These are phyloP conservation scores for Lasiodiplodia theobromae DNA, from an alignment of 2,329 filamentous ascomycete species.

Conservation along the genomic window DNA sequence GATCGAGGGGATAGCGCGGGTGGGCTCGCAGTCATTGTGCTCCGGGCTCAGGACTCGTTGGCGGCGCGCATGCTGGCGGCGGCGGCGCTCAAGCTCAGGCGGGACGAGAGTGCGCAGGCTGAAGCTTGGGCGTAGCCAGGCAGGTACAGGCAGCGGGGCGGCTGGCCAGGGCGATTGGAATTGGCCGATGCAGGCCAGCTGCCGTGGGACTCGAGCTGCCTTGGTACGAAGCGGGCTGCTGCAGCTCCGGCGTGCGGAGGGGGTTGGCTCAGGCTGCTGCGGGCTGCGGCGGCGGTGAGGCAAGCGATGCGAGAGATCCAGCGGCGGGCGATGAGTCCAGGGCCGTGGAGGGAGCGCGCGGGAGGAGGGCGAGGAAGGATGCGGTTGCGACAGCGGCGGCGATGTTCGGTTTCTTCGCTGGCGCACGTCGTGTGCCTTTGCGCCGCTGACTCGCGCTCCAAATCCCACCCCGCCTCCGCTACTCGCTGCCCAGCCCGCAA, in stretches of 20 bases:
- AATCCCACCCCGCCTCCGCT: background rate
- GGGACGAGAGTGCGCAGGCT: conserved; percentile 21
- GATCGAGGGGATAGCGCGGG: conserved; percentile 42
- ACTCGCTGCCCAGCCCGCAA: background rate
- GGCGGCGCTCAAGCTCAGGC: conserved; percentile 32
- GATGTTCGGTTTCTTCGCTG: conserved; percentile 21
- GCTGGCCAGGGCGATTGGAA: conserved; percentile 28
- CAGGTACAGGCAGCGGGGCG: conserved; percentile 29
- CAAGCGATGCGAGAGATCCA: conserved; percentile 23
- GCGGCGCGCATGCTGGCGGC: conserved; percentile 46
- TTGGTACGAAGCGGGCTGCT: conserved; percentile 28
- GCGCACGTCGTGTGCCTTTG: conserved; percentile 18
- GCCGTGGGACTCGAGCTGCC: conserved; percentile 29
- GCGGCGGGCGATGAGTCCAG: conserved; percentile 6
- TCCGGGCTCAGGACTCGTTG: conserved; percentile 37
- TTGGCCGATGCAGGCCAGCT: conserved; percentile 30
- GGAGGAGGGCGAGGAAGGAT: background rate
- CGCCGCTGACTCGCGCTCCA: conserved; percentile 19
- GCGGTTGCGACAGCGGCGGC: conserved; percentile 18
- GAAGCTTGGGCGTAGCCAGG: conserved; percentile 7
- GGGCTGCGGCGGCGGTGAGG: conserved; percentile 25
- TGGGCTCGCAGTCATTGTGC: conserved; percentile 31
- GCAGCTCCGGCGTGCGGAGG: conserved; percentile 27
- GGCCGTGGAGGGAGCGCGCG: background rate
- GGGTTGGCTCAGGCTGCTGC: conserved; percentile 14